phyloP scores from a whole-genome alignment of 192 early-diverging fungal species.

The Geosiphon pyriformis region DNA sequence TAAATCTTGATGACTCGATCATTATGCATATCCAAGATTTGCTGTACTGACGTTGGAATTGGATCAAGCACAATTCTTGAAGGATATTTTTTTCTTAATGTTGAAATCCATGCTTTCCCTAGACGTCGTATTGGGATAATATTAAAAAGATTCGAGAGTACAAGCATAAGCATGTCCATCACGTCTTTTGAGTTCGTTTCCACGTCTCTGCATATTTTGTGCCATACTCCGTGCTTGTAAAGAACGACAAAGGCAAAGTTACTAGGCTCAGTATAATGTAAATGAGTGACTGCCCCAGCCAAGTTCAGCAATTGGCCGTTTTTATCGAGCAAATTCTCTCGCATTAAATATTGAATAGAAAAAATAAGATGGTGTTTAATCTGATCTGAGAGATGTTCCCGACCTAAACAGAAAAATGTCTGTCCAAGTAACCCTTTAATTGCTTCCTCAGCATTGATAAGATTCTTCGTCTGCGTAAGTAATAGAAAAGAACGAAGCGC shows the following conservation, averaged over 20 bases:
- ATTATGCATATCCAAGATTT: slow-evolving; percentile 9
- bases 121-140: slow-evolving; percentile 2
- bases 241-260: slow-evolving; percentile 38
- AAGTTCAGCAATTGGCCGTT: slow-evolving; percentile 25
- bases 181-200: not conserved
- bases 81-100: not conserved
- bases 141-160: slow-evolving; percentile 20
- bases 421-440: slow-evolving; percentile 24
- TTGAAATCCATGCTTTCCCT: too few species aligned
- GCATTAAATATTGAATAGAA: slow-evolving; percentile 38
- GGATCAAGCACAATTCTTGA: slow-evolving; percentile 4
- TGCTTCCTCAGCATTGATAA: not conserved
- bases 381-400: slow-evolving; percentile 29
- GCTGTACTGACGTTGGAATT: not conserved
- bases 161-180: slow-evolving; percentile 1
- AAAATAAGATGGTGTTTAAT: slow-evolving; percentile 38
- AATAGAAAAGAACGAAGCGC: slow-evolving; percentile 33
- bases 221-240: slow-evolving; percentile 36
- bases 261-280: slow-evolving; percentile 34
- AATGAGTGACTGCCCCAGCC: slow-evolving; percentile 24
- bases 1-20: slow-evolving; percentile 18
- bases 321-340: slow-evolving; percentile 26
- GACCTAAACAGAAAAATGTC: slow-evolving; percentile 29
- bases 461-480: not conserved
- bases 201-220: slow-evolving; percentile 4